phyloP scores from a whole-genome alignment of 108 stramenopile genomes.

The Cyclotella cryptica region DNA sequence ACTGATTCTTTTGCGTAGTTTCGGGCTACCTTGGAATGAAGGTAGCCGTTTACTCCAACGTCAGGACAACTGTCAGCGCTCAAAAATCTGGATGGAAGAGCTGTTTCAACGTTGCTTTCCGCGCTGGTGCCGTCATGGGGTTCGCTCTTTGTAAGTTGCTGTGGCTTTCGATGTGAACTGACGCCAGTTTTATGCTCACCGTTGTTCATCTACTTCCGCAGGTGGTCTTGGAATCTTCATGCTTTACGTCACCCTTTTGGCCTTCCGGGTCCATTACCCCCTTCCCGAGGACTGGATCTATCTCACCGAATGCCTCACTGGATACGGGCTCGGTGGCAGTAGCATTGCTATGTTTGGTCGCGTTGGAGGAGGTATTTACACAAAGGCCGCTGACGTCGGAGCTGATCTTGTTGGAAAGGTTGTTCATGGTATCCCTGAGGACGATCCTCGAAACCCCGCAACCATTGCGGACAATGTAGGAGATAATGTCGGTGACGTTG shows the following conservation, averaged over 20 bases:
- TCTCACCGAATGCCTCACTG: constrained; percentile 94
- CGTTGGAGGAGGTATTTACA: constrained; percentile 99
- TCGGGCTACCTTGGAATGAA: constrained; percentile 98
- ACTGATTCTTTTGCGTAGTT: constrained; percentile 54
- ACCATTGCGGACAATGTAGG: constrained; percentile 99
- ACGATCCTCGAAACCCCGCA: constrained; percentile 99
- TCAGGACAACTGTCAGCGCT: constrained; percentile 94
- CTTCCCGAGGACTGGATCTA: constrained; percentile 84
- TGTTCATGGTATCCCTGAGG: constrained; percentile 98
- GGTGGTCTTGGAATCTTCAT: constrained; percentile 90
- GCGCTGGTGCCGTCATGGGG: constrained; percentile 98
- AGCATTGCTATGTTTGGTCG: constrained; percentile 99
- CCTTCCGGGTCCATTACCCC: constrained; percentile 84
- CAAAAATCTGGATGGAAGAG: constrained; percentile 86
- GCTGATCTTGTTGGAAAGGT: constrained; percentile 99
- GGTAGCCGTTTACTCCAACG: constrained; percentile 97
- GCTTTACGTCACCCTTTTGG: constrained; percentile 84
- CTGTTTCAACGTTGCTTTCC: constrained; percentile 97
- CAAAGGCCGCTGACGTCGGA: constrained; percentile 99
- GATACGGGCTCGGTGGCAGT: constrained; percentile 97
- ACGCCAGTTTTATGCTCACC: not conserved
- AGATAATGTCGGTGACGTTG: constrained; percentile 99
- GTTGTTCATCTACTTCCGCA: not conserved
- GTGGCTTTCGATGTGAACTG: not conserved
- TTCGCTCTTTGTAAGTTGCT: constrained; percentile 85